A percentile compares a stretch with the other conserved stretches of the same genome.
These are phyloP conservation scores for Cyclostephanos invisitatus DNA, from an alignment of 108 stramenopile genomes.

Conservation along the genomic window DNA sequence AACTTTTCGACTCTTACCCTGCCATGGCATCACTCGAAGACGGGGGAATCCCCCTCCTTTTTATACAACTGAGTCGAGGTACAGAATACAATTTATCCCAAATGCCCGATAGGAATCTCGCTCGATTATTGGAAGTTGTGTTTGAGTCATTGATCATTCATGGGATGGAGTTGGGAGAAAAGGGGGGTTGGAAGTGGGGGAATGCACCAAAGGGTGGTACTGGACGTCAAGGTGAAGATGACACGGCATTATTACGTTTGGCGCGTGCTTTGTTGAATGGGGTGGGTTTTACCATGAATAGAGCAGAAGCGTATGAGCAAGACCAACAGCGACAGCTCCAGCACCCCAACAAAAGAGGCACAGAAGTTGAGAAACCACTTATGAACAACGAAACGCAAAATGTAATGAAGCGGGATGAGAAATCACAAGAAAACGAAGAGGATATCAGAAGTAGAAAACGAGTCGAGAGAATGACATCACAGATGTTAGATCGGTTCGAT, in stretches of 20 bases:
- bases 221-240: conserved; percentile 26
- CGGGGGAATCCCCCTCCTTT: conserved; percentile 43
- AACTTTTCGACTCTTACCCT: conserved; percentile 42
- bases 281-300: conserved; percentile 66
- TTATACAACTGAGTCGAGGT: conserved; percentile 38
- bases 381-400: not conserved
- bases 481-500: conserved; percentile 54
- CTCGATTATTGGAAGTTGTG: conserved; percentile 37
- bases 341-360: conserved; percentile 9
- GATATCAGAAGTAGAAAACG: conserved; percentile 38
- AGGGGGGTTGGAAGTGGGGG: conserved; percentile 44
- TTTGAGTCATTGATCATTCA: conserved; percentile 32
- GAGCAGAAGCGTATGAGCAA: conserved; percentile 45
- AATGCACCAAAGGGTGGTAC: conserved; percentile 3
- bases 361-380: conserved; percentile 5
- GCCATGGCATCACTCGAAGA: conserved; percentile 44
- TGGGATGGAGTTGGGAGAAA: conserved; percentile 33
- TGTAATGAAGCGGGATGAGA: conserved; percentile 6
- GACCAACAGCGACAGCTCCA: conserved; percentile 19
- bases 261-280: conserved; percentile 66
- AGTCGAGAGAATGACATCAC: conserved; percentile 51
- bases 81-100: conserved; percentile 47
- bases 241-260: conserved; percentile 43
- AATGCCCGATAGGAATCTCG: conserved; percentile 48
- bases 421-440: conserved; percentile 22